A percentile compares a stretch with the other conserved stretches of the same genome.
phyloP scores from a whole-genome alignment of 192 early-diverging fungal genomes.

The Coemansia javaensis region DNA sequence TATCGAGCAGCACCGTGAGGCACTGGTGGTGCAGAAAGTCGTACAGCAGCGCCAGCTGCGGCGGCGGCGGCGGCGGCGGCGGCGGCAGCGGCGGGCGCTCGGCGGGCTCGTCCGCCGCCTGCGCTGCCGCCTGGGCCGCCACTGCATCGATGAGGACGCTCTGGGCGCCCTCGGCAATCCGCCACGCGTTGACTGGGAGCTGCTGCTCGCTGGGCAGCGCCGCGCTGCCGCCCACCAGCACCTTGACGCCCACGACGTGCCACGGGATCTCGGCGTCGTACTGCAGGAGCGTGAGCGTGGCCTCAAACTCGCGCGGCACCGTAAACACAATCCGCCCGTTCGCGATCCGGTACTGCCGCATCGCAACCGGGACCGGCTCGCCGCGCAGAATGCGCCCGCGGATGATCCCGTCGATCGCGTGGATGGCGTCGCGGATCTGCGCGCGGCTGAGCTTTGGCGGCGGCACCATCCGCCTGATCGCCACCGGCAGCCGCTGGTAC shows the following conservation, averaged over 20 bases:
- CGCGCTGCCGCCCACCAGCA: slow-evolving; percentile 55
- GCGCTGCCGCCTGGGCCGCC: slow-evolving; percentile 1
- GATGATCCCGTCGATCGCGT: slow-evolving; percentile 65
- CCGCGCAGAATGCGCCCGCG: slow-evolving; percentile 63
- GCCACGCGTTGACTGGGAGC: slow-evolving; percentile 28
- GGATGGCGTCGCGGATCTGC: slow-evolving; percentile 60
- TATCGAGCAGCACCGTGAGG: slow-evolving; percentile 63
- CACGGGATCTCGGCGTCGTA: slow-evolving; percentile 55
- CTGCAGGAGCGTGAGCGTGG: slow-evolving; percentile 66
- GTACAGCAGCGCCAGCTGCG: slow-evolving; percentile 67
- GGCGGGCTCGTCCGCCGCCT: not conserved
- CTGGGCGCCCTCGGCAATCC: slow-evolving; percentile 26
- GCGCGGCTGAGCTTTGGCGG: slow-evolving; percentile 54
- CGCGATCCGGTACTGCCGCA: slow-evolving; percentile 57
- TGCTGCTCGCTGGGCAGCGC: slow-evolving; percentile 17
- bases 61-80: no score
- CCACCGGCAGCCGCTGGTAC: slow-evolving; percentile 72
- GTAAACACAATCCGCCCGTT: slow-evolving; percentile 71
- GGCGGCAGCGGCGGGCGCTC: no score
- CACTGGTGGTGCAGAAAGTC: slow-evolving; percentile 69
- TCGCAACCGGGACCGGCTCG: slow-evolving; percentile 66
- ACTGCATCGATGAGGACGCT: slow-evolving; percentile 22
- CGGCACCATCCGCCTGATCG: slow-evolving; percentile 65
- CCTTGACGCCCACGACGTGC: slow-evolving; percentile 65
- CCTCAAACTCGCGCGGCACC: slow-evolving; percentile 56